Conservation (phyloP, 2,329 filamentous ascomycete genomes). For the Colletotrichum cereale region DNA sequence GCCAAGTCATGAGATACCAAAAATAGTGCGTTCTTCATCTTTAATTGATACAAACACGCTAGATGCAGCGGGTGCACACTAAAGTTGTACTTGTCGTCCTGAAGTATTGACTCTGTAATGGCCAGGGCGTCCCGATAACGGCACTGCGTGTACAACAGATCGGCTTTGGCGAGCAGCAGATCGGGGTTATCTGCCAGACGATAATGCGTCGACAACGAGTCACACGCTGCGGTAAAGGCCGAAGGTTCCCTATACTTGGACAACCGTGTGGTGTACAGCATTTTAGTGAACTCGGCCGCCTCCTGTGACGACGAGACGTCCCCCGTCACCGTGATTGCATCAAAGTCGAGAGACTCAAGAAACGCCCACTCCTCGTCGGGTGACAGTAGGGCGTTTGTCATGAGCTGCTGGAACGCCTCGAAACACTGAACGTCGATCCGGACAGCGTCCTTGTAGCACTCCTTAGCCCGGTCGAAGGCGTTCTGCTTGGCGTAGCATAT, state of each 20-base stretch:
- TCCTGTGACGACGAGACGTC: slow-evolving; percentile 81
- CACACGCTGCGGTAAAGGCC: slow-evolving; percentile 86
- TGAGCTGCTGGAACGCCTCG: slow-evolving; percentile 97
- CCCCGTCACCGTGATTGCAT: slow-evolving; percentile 76
- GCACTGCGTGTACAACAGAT: slow-evolving; percentile 94
- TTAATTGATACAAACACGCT: slow-evolving; percentile 89
- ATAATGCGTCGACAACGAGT: slow-evolving; percentile 94
- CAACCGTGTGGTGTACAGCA: slow-evolving; percentile 94
- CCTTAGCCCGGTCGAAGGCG: slow-evolving; percentile 95
- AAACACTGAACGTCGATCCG: slow-evolving; percentile 98
- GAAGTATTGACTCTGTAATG: slow-evolving; percentile 86
- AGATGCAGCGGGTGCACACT: slow-evolving; percentile 90
- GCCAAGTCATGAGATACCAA: slow-evolving; percentile 92
- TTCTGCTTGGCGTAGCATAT: slow-evolving; percentile 98
- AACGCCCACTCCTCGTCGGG: slow-evolving; percentile 93
- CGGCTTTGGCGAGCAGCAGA: slow-evolving; percentile 88
- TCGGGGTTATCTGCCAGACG: slow-evolving; percentile 88
- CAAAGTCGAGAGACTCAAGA: slow-evolving; percentile 89
- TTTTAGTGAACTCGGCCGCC: slow-evolving; percentile 92
- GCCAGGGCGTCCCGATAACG: slow-evolving; percentile 88
- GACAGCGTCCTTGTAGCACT: slow-evolving; percentile 98
- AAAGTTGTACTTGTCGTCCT: slow-evolving; percentile 90
- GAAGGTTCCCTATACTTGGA: slow-evolving; percentile 94
- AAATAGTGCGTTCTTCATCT: slow-evolving; percentile 89
- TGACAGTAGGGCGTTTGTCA: slow-evolving; percentile 93